Evolutionary conservation across 1,284 basidiomycete genomes (phyloP).

Genomic region (Athelia psychrophila): DNA sequence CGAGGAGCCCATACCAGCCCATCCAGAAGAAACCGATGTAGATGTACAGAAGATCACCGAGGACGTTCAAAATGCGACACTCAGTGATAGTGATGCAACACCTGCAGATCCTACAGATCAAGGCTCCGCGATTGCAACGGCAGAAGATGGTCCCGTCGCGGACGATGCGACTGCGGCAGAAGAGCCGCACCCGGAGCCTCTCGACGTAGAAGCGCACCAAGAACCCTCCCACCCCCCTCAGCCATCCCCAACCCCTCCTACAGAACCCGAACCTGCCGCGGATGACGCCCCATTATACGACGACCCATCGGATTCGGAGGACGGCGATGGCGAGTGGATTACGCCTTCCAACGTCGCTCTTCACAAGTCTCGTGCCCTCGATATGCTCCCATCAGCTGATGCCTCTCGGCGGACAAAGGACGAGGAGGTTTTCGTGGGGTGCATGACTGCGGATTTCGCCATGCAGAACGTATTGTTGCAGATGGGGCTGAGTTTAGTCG

Average conservation of each 20-base stretch:
- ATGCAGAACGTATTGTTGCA: slow-evolving; percentile 98
- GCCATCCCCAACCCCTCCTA: slow-evolving; percentile 10
- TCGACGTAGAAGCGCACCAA: slow-evolving; percentile 43
- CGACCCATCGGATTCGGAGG: slow-evolving; percentile 74
- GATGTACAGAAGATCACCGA: not conserved
- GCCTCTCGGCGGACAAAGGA: slow-evolving; percentile 33
- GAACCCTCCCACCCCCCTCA: slow-evolving; percentile 7
- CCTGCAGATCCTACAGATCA: not conserved
- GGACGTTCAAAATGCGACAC: not conserved
- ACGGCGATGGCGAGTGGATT: slow-evolving; percentile 96
- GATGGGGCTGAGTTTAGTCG: slow-evolving; percentile 92
- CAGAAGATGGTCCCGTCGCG: slow-evolving; percentile 11
- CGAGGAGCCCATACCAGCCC: not conserved
- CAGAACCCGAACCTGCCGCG: slow-evolving; percentile 5
- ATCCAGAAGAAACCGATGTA: not conserved
- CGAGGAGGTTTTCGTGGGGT: slow-evolving; percentile 65
- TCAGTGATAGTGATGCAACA: not conserved
- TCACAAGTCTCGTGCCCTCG: slow-evolving; percentile 88
- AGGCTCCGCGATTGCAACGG: not conserved
- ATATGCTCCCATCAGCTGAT: slow-evolving; percentile 62
- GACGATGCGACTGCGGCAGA: slow-evolving; percentile 9
- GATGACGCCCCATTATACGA: slow-evolving; percentile 54
- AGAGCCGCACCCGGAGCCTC: slow-evolving; percentile 32
- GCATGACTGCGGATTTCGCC: slow-evolving; percentile 98
- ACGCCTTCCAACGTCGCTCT: slow-evolving; percentile 86